Conservation (phyloP, 495 filamentous ascomycete genomes). For the Sporormia fimetaria region DNA sequence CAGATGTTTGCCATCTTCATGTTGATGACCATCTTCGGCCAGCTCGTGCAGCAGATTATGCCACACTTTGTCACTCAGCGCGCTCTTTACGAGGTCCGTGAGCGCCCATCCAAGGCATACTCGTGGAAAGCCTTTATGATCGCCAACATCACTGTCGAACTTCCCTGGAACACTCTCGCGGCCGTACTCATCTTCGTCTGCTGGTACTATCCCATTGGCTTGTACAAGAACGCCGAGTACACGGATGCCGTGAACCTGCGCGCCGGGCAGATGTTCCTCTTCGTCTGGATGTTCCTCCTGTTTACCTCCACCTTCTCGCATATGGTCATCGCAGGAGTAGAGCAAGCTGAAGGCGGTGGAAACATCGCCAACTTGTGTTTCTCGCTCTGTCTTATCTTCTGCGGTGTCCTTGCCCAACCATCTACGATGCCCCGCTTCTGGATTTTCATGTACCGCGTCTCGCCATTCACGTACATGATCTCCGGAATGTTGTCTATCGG, state of each 20-base stretch:
- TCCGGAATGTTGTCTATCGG: constrained; percentile 31
- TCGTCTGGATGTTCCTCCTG: constrained; percentile 41
- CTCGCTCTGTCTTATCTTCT: constrained; percentile 51
- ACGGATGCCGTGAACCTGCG: constrained; percentile 39
- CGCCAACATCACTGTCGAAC: constrained; percentile 40
- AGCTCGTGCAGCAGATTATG: constrained; percentile 43
- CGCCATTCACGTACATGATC: constrained; percentile 36
- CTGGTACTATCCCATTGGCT: constrained; percentile 43
- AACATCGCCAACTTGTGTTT: constrained; percentile 52
- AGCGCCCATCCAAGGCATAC: constrained; percentile 45
- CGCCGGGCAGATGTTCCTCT: constrained; percentile 49
- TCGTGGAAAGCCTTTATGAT: constrained; percentile 45
- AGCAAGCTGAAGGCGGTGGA: constrained; percentile 50
- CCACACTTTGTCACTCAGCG: constrained; percentile 45
- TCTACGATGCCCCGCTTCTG: constrained; percentile 33
- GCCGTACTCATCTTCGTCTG: constrained; percentile 40
- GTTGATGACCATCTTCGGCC: constrained; percentile 40
- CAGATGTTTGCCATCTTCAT: constrained; percentile 43
- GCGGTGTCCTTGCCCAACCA: constrained; percentile 32
- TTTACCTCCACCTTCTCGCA: constrained; percentile 52
- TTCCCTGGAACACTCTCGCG: constrained; percentile 43
- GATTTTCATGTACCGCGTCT: constrained; percentile 38
- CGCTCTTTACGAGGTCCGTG: constrained; percentile 42
- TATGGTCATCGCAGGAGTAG: constrained; percentile 53
- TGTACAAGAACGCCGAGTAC: constrained; percentile 36